A percentile compares a stretch with the other conserved stretches of the same genome.
These are phyloP conservation scores for Glonium stellatum DNA, from an alignment of 495 filamentous ascomycete genomes.

Conservation along the genomic window DNA sequence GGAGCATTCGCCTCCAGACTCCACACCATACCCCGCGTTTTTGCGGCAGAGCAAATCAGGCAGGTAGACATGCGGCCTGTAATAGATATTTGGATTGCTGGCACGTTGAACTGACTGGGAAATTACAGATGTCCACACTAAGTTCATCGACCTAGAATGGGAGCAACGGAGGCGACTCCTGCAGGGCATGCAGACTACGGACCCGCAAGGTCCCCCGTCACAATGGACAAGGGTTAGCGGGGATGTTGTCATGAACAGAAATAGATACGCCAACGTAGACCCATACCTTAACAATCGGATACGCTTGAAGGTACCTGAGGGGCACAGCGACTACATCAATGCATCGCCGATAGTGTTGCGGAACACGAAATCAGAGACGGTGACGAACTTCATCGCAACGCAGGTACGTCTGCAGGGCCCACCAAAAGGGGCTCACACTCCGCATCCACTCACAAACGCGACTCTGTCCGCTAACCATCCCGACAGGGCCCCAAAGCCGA, in stretches of 20 bases:
- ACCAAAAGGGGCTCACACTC: neutral
- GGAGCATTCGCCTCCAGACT: conserved; percentile 17
- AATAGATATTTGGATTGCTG: neutral
- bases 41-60: conserved; percentile 33
- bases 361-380: conserved; percentile 46
- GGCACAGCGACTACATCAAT: conserved; percentile 88
- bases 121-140: conserved; percentile 33
- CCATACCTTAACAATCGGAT: conserved; percentile 82
- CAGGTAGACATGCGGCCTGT: conserved; percentile 22
- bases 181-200: conserved; percentile 37
- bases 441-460: no score
- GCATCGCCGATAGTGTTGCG: conserved; percentile 75
- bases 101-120: conserved; percentile 15
- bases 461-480: neutral
- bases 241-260: conserved; percentile 49
- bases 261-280: conserved; percentile 80
- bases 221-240: conserved; percentile 50
- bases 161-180: conserved; percentile 51
- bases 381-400: conserved; percentile 59
- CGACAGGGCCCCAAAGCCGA: conserved; percentile 71
- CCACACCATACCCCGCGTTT: conserved; percentile 34
- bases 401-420: conserved; percentile 41
- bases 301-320: conserved; percentile 71
- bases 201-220: conserved; percentile 40
- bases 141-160: conserved; percentile 58